Conservation (phyloP, 2,329 filamentous ascomycete genomes). For the Xylariales sp. region DNA sequence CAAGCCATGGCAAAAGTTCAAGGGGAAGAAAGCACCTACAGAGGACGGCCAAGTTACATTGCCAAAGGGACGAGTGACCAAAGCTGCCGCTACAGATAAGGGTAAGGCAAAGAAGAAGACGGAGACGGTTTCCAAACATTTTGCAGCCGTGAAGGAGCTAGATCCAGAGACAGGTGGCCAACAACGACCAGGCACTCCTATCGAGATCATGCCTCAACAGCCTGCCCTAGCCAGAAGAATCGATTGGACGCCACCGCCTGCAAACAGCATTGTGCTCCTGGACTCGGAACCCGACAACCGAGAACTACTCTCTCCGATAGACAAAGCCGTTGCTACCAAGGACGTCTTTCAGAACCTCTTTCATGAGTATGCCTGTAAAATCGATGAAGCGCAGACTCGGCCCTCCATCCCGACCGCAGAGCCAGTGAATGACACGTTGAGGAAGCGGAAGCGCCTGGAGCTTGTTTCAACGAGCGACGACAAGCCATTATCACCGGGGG, state of each 20-base stretch:
- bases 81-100: constrained; percentile 10
- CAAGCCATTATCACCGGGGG: constrained; percentile 18
- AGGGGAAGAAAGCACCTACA: constrained; percentile 12
- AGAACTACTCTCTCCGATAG: constrained; percentile 26
- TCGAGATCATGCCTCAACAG: too few species aligned
- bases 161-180: constrained; percentile 8
- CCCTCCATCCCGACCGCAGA: background rate
- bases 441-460: constrained; percentile 55
- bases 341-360: constrained; percentile 40
- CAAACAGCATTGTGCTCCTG: constrained; percentile 27
- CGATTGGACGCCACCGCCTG: constrained; percentile 65
- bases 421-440: constrained; percentile 29
- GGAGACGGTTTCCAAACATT: constrained; percentile 27
- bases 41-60: constrained; percentile 10
- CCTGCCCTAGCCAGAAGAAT: constrained; percentile 50
- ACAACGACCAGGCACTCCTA: background rate
- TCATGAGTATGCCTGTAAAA: constrained; percentile 35
- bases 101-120: constrained; percentile 20
- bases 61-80: constrained; percentile 13
- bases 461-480: constrained; percentile 33
- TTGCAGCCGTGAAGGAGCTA: constrained; percentile 10
- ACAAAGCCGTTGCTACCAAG: constrained; percentile 12
- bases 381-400: constrained; percentile 5
- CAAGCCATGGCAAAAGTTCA: constrained; percentile 34
- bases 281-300: constrained; percentile 26